Percentiles rank a stretch among this genome's conserved stretches.
These are phyloP conservation scores for Salix suchowensis DNA, from an alignment of 345 rosid species.

Conservation along the genomic window DNA sequence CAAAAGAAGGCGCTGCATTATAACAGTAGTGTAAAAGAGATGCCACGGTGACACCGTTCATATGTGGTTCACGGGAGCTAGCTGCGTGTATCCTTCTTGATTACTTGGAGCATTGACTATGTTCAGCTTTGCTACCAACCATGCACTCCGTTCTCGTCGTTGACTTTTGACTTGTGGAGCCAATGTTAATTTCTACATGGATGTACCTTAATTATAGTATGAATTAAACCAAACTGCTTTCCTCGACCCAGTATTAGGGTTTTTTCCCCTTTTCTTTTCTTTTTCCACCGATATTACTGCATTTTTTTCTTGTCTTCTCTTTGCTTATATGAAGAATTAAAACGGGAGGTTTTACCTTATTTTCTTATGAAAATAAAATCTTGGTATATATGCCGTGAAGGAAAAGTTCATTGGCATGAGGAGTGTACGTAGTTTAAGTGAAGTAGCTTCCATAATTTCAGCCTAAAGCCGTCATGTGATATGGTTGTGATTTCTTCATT, in stretches of 20 bases:
- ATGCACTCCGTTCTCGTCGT: background rate
- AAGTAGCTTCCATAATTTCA: too few species aligned
- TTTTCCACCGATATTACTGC: background rate
- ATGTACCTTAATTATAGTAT: background rate
- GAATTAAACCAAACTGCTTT: background rate
- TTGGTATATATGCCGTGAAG: too few species aligned
- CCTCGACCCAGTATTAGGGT: background rate
- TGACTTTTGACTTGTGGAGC: background rate
- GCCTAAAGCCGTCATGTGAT: too few species aligned
- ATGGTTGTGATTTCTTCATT: too few species aligned
- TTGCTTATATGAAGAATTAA: background rate
- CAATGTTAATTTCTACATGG: background rate
- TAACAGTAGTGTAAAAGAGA: too few species aligned
- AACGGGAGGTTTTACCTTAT: background rate
- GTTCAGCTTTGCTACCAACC: background rate
- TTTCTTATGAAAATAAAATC: too few species aligned
- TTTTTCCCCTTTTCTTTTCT: background rate
- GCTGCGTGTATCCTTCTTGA: background rate
- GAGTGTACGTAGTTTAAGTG: too few species aligned
- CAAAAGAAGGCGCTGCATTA: background rate
- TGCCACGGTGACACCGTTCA: background rate
- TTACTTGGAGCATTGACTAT: background rate
- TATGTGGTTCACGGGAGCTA: background rate
- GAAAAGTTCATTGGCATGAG: too few species aligned
- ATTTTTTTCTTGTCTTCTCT: background rate